Evolutionary conservation across 1,284 basidiomycete species (phyloP), one percentile per base, ranked within the genome.

Genomic region (Vanrija pseudolonga): DNA sequence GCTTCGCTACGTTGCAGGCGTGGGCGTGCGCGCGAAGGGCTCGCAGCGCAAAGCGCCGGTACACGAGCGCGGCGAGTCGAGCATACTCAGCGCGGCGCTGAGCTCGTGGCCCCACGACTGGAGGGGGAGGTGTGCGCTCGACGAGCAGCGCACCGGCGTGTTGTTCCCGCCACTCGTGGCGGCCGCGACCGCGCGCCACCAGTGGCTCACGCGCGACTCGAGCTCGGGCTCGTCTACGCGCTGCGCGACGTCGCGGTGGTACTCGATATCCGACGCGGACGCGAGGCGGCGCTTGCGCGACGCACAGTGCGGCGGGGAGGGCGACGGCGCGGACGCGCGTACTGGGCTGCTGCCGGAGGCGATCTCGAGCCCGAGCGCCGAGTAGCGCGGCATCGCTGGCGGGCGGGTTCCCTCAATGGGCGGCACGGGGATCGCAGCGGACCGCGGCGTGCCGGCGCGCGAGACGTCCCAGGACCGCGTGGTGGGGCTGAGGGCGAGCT

Each of bases 301-400:
- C 32, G 24, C 19, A 45, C 48, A 8, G 47, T 36, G 38, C 51
- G 44, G 3, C 53, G 48, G 2, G 45, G 53, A n/a, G n/a, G n/a
- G n/a, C n/a, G n/a, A n/a, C n/a, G n/a, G n/a, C n/a, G n/a, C n/a
- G n/a, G n/a, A n/a, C 44, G 44, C 12, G 42, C 45, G n/a, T 1
- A 3, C 7, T 12, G 43, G 15, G n/a, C 37, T 28, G 22, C 43
- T 18, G 18, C 28, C 17, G 11, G 17, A 42, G n/a, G 50, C 22
- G 37, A 57, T 42, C 28, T 56, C 45, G 19, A 60, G 58, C 32
- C 58, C 58, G n/a, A 60, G 54, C 0, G 58, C 58, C 12, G 48
- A 53, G 52, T 45, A 56, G 22, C 44, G 45, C 12, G 37, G 48
- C 6, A 24, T 32, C 5, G 51, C 18, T 1, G 51, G 39, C 0